Evolutionary conservation across 345 rosid genomes (phyloP).

Genomic region (Aquilaria sinensis): DNA sequence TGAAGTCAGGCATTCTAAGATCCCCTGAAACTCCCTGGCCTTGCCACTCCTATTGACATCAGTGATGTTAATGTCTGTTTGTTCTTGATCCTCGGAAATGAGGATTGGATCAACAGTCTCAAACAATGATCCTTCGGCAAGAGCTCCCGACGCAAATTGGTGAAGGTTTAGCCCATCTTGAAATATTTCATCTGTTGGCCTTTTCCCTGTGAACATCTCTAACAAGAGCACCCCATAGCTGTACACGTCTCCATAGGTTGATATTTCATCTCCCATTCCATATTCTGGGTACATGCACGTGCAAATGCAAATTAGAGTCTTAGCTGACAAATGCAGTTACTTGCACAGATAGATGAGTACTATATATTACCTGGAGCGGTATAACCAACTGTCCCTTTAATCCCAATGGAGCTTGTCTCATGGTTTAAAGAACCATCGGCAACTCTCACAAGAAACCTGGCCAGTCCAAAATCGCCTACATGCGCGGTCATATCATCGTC

Average conservation of each 20-base stretch:
- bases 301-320: neutral
- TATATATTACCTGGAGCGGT: slow-evolving; percentile 19
- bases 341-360: neutral
- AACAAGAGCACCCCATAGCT: slow-evolving; percentile 17
- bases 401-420: slow-evolving; percentile 14
- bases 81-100: no score
- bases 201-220: slow-evolving; percentile 23
- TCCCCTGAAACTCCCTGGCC: no score
- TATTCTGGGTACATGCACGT: slow-evolving; percentile 5
- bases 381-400: slow-evolving; percentile 24
- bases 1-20: no score
- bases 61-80: no score
- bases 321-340: no score
- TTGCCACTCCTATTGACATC: no score
- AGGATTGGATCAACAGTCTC: no score
- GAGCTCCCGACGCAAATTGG: no score
- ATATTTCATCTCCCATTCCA: slow-evolving; percentile 17
- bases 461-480: slow-evolving; percentile 32
- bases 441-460: slow-evolving; percentile 15
- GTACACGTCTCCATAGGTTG: slow-evolving; percentile 21
- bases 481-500: slow-evolving; percentile 19
- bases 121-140: no score
- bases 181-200: slow-evolving; percentile 11
- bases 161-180: neutral
- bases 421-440: neutral